A percentile compares a stretch with the other conserved stretches of the same genome.
These are phyloP conservation scores for Rhizopus delemar DNA, from an alignment of 371 early-diverging fungal genomes.

Conservation along the genomic window DNA sequence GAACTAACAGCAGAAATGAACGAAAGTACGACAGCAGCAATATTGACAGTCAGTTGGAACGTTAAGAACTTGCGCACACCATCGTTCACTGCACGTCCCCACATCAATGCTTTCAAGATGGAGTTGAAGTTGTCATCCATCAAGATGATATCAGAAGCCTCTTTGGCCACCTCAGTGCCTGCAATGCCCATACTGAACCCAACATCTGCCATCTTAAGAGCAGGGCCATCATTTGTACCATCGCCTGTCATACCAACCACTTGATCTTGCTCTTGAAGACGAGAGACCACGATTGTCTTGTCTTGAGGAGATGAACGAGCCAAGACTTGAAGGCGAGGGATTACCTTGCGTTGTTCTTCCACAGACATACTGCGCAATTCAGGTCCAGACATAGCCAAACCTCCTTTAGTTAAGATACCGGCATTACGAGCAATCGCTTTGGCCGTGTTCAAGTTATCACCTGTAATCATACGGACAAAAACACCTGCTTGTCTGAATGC, in stretches of 20 bases:
- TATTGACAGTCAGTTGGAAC: constrained; percentile 96
- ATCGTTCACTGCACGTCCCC: constrained; percentile 96
- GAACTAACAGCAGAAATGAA: constrained; percentile 88
- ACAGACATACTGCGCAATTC: constrained; percentile 79
- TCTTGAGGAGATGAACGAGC: constrained; percentile 93
- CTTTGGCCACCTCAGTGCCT: constrained; percentile 96
- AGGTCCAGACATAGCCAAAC: constrained; percentile 86
- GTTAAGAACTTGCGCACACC: constrained; percentile 94
- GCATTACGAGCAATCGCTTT: constrained; percentile 85
- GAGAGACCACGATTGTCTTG: constrained; percentile 88
- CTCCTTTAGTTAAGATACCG: constrained; percentile 83
- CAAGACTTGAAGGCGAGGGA: constrained; percentile 88
- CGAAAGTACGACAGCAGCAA: constrained; percentile 84
- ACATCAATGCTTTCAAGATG: constrained; percentile 86
- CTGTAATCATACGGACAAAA: constrained; percentile 96
- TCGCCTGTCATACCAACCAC: constrained; percentile 97
- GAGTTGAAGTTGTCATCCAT: constrained; percentile 96
- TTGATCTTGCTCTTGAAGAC: constrained; percentile 85
- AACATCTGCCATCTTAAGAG: constrained; percentile 93
- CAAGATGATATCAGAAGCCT: constrained; percentile 92
- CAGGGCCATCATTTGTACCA: constrained; percentile 97
- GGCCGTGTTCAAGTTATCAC: constrained; percentile 92
- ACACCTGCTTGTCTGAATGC: constrained; percentile 88
- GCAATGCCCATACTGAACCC: constrained; percentile 98
- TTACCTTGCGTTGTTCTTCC: constrained; percentile 74